Conservation (phyloP, 352 stramenopile species). For the Globisporangium spiculum region DNA sequence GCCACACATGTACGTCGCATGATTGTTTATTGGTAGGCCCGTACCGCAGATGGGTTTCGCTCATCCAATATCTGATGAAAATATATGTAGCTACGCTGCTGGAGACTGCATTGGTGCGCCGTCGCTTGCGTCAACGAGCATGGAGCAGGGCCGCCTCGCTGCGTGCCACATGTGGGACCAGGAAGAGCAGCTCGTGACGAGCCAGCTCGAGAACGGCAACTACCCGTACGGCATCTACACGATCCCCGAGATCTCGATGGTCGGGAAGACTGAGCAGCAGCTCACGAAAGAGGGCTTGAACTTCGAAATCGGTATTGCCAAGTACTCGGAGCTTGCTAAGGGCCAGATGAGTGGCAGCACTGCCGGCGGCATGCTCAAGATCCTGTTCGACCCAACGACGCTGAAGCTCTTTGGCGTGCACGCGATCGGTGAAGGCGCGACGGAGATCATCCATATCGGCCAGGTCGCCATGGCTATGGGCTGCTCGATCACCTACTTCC, state of each 20-base stretch:
- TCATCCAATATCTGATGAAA: not conserved
- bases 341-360: constrained; percentile 86
- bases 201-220: constrained; percentile 71
- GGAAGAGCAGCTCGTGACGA: constrained; percentile 49
- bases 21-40: not conserved
- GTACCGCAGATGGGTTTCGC: too few species aligned
- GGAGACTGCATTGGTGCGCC: constrained; percentile 88
- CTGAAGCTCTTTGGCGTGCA: constrained; percentile 86
- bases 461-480: constrained; percentile 85
- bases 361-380: constrained; percentile 84
- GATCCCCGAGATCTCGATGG: constrained; percentile 90
- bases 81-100: constrained; percentile 62
- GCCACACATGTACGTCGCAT: constrained; percentile 59
- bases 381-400: constrained; percentile 80
- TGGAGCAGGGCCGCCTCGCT: constrained; percentile 85
- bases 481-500: constrained; percentile 86
- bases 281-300: constrained; percentile 76
- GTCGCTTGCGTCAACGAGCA: constrained; percentile 85
- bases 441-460: constrained; percentile 92
- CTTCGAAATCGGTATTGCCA: constrained; percentile 87
- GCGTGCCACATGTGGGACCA: constrained; percentile 85
- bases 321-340: constrained; percentile 87
- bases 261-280: constrained; percentile 88
- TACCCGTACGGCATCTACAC: constrained; percentile 93
- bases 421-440: constrained; percentile 86